A percentile compares a stretch with the other conserved stretches of the same genome.
Conservation (phyloP, 1,284 basidiomycete genomes). For the Cerrena zonata region DNA sequence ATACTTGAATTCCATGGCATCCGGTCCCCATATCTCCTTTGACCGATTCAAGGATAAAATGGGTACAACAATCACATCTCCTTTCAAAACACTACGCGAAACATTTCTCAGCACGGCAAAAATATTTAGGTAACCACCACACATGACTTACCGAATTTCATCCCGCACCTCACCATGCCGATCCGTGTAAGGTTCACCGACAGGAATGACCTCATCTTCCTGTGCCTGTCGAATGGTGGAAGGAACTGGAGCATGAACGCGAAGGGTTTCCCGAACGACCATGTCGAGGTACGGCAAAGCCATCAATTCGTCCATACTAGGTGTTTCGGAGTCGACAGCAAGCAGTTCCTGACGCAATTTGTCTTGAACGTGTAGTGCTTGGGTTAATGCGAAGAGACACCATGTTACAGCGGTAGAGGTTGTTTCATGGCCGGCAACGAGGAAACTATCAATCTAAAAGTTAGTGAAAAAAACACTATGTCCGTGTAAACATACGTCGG, state of each 20-base stretch:
- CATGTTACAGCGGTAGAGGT: conserved; percentile 40
- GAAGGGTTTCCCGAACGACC: conserved; percentile 65
- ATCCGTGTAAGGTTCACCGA: conserved; percentile 27
- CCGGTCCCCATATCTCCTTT: conserved; percentile 50
- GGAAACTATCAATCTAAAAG: conserved; percentile 28
- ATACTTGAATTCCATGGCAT: conserved; percentile 47
- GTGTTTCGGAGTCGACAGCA: conserved; percentile 28
- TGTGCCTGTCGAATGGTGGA: conserved; percentile 44
- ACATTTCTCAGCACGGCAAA: not conserved
- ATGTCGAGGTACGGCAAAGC: conserved; percentile 56
- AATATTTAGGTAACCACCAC: not conserved
- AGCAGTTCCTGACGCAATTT: conserved; percentile 67
- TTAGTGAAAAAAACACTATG: not conserved
- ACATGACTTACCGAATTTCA: conserved; percentile 23
- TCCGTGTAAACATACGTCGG: conserved; percentile 30
- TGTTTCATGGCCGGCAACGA: conserved; percentile 76
- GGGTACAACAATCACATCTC: conserved; percentile 42
- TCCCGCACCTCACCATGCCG: conserved; percentile 23
- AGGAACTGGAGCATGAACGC: conserved; percentile 60
- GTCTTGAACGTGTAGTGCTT: conserved; percentile 49
- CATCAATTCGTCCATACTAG: conserved; percentile 55
- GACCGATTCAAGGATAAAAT: conserved; percentile 42
- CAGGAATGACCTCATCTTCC: conserved; percentile 43
- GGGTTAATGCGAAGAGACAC: conserved; percentile 61
- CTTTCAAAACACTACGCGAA: conserved; percentile 34